These are phyloP conservation scores for Erigeron canadensis DNA, from an alignment of 129 eudicot genomes.

Conservation along the genomic window DNA sequence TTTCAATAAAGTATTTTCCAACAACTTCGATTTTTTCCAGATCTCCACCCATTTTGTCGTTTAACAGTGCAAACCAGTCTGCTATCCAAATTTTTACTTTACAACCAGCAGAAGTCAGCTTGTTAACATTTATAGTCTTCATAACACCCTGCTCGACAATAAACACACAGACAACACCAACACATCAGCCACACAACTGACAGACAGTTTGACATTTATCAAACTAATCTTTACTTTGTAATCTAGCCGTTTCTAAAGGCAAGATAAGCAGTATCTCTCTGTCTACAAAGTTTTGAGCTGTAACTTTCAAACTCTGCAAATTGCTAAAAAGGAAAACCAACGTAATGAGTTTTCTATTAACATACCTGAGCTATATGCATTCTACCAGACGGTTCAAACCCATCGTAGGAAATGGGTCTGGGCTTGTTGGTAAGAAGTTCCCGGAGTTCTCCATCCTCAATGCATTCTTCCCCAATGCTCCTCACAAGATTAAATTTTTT, in stretches of 20 bases:
- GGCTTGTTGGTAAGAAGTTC: conserved; percentile 68
- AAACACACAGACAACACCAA: conserved; percentile 1
- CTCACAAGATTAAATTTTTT: conserved; percentile 60
- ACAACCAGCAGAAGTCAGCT: conserved; percentile 87
- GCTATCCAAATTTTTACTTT: conserved; percentile 93
- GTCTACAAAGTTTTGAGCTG: too few species aligned
- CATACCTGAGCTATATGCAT: conserved; percentile 91
- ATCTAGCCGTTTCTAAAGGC: background rate
- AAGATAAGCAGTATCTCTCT: too few species aligned
- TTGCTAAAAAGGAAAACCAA: background rate
- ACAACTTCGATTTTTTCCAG: conserved; percentile 65
- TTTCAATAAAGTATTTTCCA: conserved; percentile 74
- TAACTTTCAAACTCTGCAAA: too few species aligned
- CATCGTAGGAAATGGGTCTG: conserved; percentile 79
- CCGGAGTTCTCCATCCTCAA: conserved; percentile 73
- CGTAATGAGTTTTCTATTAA: background rate
- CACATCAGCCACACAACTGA: background rate
- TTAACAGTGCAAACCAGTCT: conserved; percentile 88
- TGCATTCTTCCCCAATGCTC: conserved; percentile 92
- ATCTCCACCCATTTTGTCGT: conserved; percentile 92
- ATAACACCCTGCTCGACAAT: conserved; percentile 65
- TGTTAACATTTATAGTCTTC: conserved; percentile 86
- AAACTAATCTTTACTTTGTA: too few species aligned
- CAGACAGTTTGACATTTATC: too few species aligned
- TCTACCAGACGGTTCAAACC: conserved; percentile 89